Conservation (phyloP, 805 yeast genomes). For the Barnettozyma californica region DNA sequence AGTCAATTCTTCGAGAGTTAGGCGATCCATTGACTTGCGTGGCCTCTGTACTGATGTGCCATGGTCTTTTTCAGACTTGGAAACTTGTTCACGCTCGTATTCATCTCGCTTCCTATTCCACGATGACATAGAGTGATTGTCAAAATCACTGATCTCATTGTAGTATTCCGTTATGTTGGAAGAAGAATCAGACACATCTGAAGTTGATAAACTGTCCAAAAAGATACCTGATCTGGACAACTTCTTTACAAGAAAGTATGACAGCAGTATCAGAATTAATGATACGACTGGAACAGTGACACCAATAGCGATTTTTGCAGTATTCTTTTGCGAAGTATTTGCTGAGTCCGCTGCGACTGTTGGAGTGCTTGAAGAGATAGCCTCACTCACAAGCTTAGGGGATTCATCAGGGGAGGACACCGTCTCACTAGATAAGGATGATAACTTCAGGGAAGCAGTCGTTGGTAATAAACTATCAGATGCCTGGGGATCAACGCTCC, state of each 20-base stretch:
- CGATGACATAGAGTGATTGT: constrained; percentile 21
- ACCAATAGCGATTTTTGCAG: constrained; percentile 12
- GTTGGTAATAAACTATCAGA: neutral
- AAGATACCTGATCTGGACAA: neutral
- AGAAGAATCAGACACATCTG: constrained; percentile 7
- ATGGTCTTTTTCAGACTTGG: neutral
- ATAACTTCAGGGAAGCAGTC: neutral
- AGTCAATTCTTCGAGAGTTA: constrained; percentile 7
- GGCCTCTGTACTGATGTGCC: neutral
- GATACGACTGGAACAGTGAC: constrained; percentile 22
- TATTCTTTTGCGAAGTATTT: neutral
- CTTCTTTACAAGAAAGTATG: constrained; percentile 14
- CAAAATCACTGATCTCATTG: constrained; percentile 18
- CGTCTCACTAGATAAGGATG: neutral
- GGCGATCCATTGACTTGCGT: constrained; percentile 7
- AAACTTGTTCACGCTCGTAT: constrained; percentile 9
- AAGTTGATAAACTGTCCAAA: constrained; percentile 1
- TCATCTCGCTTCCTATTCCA: constrained; percentile 24
- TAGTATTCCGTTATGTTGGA: constrained; percentile 14
- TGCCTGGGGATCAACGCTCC: neutral
- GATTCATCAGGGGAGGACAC: neutral
- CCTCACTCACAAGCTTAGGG: neutral
- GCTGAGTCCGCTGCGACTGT: neutral
- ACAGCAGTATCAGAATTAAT: constrained; percentile 15
- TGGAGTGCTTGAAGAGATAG: neutral